Evolutionary conservation across 768 basidiomycete species (phyloP), one percentile per base, ranked within the genome.

Genomic region (Hysterangium stoloniferum): DNA sequence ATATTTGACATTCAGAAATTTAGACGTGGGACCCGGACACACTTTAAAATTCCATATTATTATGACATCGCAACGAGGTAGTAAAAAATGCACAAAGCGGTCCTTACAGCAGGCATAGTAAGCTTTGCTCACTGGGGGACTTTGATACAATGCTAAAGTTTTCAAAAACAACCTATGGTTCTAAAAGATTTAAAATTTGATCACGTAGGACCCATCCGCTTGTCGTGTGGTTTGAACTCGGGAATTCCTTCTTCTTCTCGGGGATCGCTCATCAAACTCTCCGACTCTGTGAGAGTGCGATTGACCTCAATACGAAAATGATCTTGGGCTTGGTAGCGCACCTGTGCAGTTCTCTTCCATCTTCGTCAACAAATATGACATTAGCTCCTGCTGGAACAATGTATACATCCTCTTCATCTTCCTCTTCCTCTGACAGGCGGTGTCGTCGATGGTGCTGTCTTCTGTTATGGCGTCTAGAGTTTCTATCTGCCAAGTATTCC

Each of bases 301-400:
- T n/a, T n/a, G n/a, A n/a, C n/a, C n/a, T n/a, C n/a, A n/a, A n/a
- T n/a, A n/a, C n/a, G n/a, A n/a, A 27, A 20, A 29, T 31, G 15
- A 46, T 13, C 32, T 2, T 34, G 9, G 32, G 22, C 31, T 20
- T 6, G 6, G 20, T 7, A 48, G 47, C 43, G 32, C n/a, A 53
- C 54, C 54, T 55, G 44, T 53, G 44, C 13, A 55, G 19, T 28
- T 55, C 54, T 38, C 52, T 44, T 15, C 54, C 54, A 22, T 52
- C 31, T 37, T 78, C 76, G 57, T 85, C 83, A 61, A 80, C 73
- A 57, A 86, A 84, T 40, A 85, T 73, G 4, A 85, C 78, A 52
- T 79, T 74, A 53, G 78, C 67, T 19, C 81, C 83, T 15, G 71
- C 72, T 32, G 84, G 84, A 43, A 85, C 73, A 56, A 86, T 76